Base-by-base conservation (phyloP, 768 basidiomycete genomes). In the Tulasnella sp. region DNA sequence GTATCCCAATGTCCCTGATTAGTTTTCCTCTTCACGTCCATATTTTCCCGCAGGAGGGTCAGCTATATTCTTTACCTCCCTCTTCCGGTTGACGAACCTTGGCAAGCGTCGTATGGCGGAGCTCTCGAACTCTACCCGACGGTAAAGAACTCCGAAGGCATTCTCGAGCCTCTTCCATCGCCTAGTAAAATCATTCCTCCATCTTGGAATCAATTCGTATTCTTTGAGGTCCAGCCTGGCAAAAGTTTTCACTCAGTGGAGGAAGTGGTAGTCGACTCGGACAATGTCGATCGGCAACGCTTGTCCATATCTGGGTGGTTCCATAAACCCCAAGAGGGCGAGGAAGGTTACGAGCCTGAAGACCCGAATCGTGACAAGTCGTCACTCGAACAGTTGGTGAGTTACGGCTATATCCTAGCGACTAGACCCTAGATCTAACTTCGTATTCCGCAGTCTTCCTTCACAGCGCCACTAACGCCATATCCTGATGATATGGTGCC, bases 61-160 rank as follows among this genome's bases (percentile, higher is more conserved):
- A 93, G 89, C 1, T 98, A 94, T 73, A 94, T 98, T 70, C 82
- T 97, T 48, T 98, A 98, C 72, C 86, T 97, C 77, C 93, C 93
- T 17, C 76, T 84, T 61, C 83, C 84, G 25, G 70, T 75, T 67
- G 77, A 77, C 64, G 74, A 80, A 59, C 74, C 79, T 43, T 98
- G 94, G 94, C 77, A 84, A 66, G 77, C 80, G 41, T 83, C 86
- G 60, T 96, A 86, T 82, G 94, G 94, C 32, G 94, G 94, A 25
- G 86, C 92, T 2, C 77, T 98, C 42, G 94, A 97, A 69, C 78
- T 98, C 17, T 98, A 94, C 68, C 90, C 92, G 2, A 68, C 71
- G 21, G 81, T 79, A 14, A 25, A n/a, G n/a, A 72, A 74, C 53
- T 67, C 70, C 11, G 78, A 75, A n/a, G 72, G 73, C 32, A 79